These are phyloP conservation scores for Xylaria sp. DNA, from an alignment of 2,329 filamentous ascomycete species.

Conservation along the genomic window DNA sequence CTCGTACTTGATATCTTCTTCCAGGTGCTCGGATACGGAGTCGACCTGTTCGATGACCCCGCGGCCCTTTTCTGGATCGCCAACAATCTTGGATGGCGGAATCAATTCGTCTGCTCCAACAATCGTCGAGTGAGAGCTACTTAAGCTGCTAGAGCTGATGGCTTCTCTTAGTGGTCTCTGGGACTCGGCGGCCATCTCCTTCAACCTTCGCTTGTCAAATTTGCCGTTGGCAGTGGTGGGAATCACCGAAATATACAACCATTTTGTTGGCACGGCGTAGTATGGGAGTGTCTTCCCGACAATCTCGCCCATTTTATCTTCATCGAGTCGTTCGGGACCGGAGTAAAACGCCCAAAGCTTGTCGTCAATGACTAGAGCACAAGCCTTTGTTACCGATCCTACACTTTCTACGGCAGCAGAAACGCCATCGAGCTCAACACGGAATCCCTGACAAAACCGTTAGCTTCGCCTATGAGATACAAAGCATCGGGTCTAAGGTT, in stretches of 20 bases:
- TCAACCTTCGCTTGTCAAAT: slow-evolving; percentile 57
- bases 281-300: slow-evolving; percentile 55
- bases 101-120: neutral
- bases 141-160: slow-evolving; percentile 16
- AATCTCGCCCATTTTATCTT: slow-evolving; percentile 47
- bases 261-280: slow-evolving; percentile 58
- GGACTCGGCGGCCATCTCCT: slow-evolving; percentile 40
- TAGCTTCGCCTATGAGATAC: slow-evolving; percentile 10
- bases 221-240: slow-evolving; percentile 62
- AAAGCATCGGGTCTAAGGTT: slow-evolving; percentile 8
- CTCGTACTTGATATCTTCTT: slow-evolving; percentile 33
- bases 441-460: slow-evolving; percentile 52
- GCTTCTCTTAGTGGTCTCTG: slow-evolving; percentile 25
- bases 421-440: slow-evolving; percentile 65
- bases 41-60: slow-evolving; percentile 32
- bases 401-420: slow-evolving; percentile 55
- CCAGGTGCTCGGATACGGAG: slow-evolving; percentile 17
- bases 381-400: slow-evolving; percentile 53
- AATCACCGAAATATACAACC: slow-evolving; percentile 50
- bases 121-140: slow-evolving; percentile 26
- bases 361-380: slow-evolving; percentile 53
- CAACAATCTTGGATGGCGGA: slow-evolving; percentile 3
- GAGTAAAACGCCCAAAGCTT: slow-evolving; percentile 59
- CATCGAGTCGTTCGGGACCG: slow-evolving; percentile 40
- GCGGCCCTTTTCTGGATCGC: slow-evolving; percentile 37